A percentile compares a stretch with the other conserved stretches of the same genome.
These are phyloP conservation scores for Zizania palustris DNA, from an alignment of 202 grass and related monocot genomes.

Conservation along the genomic window DNA sequence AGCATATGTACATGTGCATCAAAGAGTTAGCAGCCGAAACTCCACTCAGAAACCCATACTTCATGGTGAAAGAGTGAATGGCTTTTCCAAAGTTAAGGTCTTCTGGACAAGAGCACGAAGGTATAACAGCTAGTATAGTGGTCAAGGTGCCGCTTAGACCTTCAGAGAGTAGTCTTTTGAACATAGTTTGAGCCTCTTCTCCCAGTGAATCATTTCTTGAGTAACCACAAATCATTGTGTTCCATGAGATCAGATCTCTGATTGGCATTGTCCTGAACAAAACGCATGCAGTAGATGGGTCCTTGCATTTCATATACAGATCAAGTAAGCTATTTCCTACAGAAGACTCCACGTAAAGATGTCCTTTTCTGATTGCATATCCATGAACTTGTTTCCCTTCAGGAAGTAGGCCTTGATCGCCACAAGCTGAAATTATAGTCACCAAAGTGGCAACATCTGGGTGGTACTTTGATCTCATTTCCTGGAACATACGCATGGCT, in stretches of 20 bases:
- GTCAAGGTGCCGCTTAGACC: conserved; percentile 48
- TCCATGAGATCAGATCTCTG: conserved; percentile 82
- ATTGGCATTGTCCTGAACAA: conserved; percentile 65
- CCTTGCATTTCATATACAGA: conserved; percentile 63
- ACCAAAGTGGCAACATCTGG: conserved; percentile 64
- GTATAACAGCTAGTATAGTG: conserved; percentile 65
- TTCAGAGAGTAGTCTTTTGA: conserved; percentile 55
- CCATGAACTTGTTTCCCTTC: conserved; percentile 67
- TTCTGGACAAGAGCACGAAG: conserved; percentile 53
- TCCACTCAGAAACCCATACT: conserved; percentile 53
- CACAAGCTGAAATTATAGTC: conserved; percentile 60
- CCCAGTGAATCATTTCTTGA: conserved; percentile 41
- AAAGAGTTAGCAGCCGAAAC: conserved; percentile 68
- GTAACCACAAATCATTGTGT: conserved; percentile 74
- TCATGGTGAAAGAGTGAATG: conserved; percentile 59
- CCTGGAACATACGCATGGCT: conserved; percentile 47
- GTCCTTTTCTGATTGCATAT: conserved; percentile 47
- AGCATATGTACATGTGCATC: conserved; percentile 83
- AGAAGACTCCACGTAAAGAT: conserved; percentile 39
- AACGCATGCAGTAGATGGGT: conserved; percentile 37
- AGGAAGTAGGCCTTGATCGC: conserved; percentile 50
- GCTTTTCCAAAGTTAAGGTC: conserved; percentile 63
- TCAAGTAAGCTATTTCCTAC: conserved; percentile 68
- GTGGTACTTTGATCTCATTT: conserved; percentile 54
- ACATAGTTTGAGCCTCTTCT: conserved; percentile 50